These are phyloP conservation scores for Lobulomyces angularis DNA, from an alignment of 192 early-diverging fungal species.

Conservation along the genomic window DNA sequence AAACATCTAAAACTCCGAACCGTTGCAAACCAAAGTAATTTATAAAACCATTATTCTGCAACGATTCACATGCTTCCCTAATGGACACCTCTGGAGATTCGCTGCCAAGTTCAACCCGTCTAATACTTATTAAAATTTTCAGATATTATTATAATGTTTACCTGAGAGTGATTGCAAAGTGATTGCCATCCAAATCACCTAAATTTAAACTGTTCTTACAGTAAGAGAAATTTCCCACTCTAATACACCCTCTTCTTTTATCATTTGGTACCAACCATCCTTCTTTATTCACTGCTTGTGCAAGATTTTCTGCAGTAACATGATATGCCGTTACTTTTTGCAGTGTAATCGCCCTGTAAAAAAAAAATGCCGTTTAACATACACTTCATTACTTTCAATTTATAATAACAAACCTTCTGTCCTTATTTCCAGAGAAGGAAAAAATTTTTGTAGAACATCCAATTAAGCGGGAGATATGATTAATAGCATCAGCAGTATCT, in stretches of 20 bases:
- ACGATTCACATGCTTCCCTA: slow-evolving; percentile 43
- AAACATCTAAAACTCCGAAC: slow-evolving; percentile 75
- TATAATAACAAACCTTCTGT: too few species aligned
- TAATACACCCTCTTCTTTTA: slow-evolving; percentile 34
- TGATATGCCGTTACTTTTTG: slow-evolving; percentile 65
- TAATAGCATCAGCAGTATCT: slow-evolving; percentile 81
- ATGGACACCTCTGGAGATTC: slow-evolving; percentile 31
- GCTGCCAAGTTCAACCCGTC: slow-evolving; percentile 36
- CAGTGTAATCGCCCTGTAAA: slow-evolving; percentile 77
- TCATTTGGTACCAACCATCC: slow-evolving; percentile 38
- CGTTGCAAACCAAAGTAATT: slow-evolving; percentile 99
- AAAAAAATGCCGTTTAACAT: too few species aligned
- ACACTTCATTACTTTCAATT: too few species aligned
- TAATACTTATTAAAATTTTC: not conserved
- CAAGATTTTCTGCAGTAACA: slow-evolving; percentile 44
- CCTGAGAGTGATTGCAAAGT: slow-evolving; percentile 73
- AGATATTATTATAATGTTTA: slow-evolving; percentile 13
- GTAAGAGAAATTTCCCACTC: slow-evolving; percentile 62
- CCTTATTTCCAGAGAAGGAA: too few species aligned
- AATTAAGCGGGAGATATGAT: slow-evolving; percentile 39
- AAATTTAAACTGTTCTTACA: slow-evolving; percentile 41
- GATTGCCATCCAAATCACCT: slow-evolving; percentile 81
- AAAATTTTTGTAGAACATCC: too few species aligned
- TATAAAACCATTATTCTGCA: slow-evolving; percentile 71
- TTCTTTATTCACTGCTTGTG: too few species aligned